Evolutionary conservation across 2,329 filamentous ascomycete genomes (phyloP).

Genomic region (Fusarium chaquense): DNA sequence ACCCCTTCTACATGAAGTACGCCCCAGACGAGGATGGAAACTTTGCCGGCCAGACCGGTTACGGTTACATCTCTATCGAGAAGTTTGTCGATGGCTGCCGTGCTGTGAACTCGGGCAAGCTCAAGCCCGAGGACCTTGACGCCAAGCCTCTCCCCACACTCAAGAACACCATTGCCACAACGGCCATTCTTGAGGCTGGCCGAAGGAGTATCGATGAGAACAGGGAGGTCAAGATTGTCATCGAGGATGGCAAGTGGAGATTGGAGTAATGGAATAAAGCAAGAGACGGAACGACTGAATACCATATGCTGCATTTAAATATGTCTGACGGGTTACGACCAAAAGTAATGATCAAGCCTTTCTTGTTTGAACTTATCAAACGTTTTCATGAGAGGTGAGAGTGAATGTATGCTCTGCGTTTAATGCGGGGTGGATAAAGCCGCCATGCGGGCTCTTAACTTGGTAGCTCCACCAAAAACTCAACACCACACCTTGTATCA

Average conservation of each 20-base stretch:
- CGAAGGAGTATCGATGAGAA: slow-evolving; percentile 86
- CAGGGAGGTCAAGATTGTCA: slow-evolving; percentile 79
- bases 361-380: background rate
- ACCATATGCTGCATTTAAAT: slow-evolving; percentile 16
- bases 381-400: background rate
- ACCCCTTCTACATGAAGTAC: slow-evolving; percentile 96
- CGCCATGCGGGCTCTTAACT: slow-evolving; percentile 13
- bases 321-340: slow-evolving; percentile 26
- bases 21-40: slow-evolving; percentile 95
- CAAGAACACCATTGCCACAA: slow-evolving; percentile 89
- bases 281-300: slow-evolving; percentile 15
- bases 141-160: slow-evolving; percentile 85
- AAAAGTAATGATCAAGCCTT: slow-evolving; percentile 35
- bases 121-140: slow-evolving; percentile 82
- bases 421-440: slow-evolving; percentile 32
- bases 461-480: slow-evolving; percentile 41
- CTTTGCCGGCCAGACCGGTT: slow-evolving; percentile 90
- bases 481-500: slow-evolving; percentile 13
- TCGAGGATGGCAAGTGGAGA: slow-evolving; percentile 75
- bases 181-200: slow-evolving; percentile 90
- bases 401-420: background rate
- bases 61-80: slow-evolving; percentile 94
- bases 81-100: slow-evolving; percentile 93
- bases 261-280: slow-evolving; percentile 59
- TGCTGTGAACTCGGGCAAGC: slow-evolving; percentile 78